Evolutionary conservation across 1,139 yeast genomes (phyloP).

Genomic region (Petasospora fabianii): DNA sequence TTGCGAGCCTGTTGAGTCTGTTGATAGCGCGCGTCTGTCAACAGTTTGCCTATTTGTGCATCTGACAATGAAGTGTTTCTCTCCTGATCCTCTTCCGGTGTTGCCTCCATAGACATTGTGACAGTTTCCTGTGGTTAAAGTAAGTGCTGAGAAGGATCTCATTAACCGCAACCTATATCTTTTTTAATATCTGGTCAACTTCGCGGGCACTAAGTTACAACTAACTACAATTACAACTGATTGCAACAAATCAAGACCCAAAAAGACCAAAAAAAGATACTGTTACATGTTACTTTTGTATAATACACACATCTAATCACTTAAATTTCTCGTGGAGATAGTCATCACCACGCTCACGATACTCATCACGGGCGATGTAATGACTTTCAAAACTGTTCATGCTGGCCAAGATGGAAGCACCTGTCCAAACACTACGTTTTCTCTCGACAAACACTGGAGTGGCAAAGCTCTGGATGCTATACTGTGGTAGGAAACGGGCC

Average conservation of each 20-base stretch:
- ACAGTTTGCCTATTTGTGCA: neutral
- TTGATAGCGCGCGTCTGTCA: neutral
- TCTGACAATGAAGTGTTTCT: too few relatives aligned
- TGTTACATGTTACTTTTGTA: neutral
- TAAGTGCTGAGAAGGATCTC: too few relatives aligned
- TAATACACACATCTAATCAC: slow-evolving; percentile 3
- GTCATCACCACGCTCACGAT: slow-evolving; percentile 59
- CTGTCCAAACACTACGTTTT: slow-evolving; percentile 59
- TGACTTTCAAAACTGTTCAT: slow-evolving; percentile 44
- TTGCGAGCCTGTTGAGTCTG: neutral
- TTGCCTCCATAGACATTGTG: too few relatives aligned
- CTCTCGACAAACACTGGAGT: slow-evolving; percentile 42
- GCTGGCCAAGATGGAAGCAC: slow-evolving; percentile 60
- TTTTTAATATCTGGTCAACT: too few relatives aligned
- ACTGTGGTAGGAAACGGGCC: slow-evolving; percentile 50
- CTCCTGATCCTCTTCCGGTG: too few relatives aligned
- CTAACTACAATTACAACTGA: too few relatives aligned
- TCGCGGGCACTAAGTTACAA: too few relatives aligned
- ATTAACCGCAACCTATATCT: too few relatives aligned
- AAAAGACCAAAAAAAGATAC: too few relatives aligned
- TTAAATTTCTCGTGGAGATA: slow-evolving; percentile 49
- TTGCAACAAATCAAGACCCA: too few relatives aligned
- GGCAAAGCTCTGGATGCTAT: slow-evolving; percentile 36
- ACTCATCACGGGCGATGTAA: slow-evolving; percentile 54
- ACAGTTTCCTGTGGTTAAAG: too few relatives aligned